phyloP scores from a whole-genome alignment of 2,329 filamentous ascomycete species.

The Phyllosticta capitalensis region DNA sequence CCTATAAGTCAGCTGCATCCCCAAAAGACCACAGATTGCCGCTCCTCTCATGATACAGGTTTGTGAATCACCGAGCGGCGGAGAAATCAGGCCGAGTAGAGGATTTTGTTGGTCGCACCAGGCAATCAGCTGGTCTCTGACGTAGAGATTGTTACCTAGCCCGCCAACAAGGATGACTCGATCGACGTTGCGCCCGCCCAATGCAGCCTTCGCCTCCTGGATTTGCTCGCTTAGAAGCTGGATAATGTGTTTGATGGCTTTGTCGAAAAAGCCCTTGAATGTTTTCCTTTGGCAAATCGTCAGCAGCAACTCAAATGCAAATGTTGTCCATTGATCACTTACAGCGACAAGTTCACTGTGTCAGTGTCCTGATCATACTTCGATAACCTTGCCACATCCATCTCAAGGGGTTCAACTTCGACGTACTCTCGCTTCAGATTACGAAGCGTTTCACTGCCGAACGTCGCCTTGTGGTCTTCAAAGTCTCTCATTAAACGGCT shows the following conservation, averaged over 20 bases:
- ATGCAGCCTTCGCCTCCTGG: not conserved
- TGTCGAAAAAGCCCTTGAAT: slow-evolving; percentile 2
- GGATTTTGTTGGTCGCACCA: slow-evolving; percentile 3
- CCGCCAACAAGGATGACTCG: slow-evolving; percentile 12
- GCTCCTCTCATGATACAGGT: not conserved
- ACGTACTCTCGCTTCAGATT: not conserved
- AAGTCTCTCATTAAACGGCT: slow-evolving; percentile 28
- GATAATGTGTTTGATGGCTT: slow-evolving; percentile 5
- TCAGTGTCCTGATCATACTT: slow-evolving; percentile 6
- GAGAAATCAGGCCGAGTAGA: slow-evolving; percentile 1
- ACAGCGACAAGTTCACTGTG: slow-evolving; percentile 1
- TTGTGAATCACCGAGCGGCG: not conserved
- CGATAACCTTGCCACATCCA: not conserved
- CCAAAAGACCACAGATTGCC: not conserved
- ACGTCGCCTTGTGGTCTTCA: slow-evolving; percentile 23
- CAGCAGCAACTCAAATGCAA: too few species aligned
- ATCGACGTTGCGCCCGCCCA: not conserved
- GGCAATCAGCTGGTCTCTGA: not conserved
- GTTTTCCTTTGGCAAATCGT: not conserved
- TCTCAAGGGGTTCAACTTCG: not conserved
- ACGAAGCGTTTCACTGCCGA: slow-evolving; percentile 11
- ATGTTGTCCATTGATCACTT: too few species aligned
- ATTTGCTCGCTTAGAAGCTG: slow-evolving; percentile 1
- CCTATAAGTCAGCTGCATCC: not conserved
- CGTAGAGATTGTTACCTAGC: slow-evolving; percentile 10